Evolutionary conservation across 1,284 basidiomycete genomes (phyloP), one percentile per base, ranked within the genome.

Genomic region (Heterobasidion occidentale): DNA sequence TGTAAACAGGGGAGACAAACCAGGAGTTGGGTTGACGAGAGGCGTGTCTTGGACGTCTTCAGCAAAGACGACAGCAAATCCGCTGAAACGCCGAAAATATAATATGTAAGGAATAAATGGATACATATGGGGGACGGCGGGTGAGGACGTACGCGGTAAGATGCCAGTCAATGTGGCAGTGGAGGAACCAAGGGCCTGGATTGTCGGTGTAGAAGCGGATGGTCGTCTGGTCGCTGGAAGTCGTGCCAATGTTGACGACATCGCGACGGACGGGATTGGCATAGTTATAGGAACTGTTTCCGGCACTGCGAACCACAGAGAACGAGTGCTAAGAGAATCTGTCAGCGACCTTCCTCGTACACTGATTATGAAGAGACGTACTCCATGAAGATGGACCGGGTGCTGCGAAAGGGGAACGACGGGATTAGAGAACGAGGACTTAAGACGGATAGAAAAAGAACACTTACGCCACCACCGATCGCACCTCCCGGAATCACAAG

Each of bases 111-210:
- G 27, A 27, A 27, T 9, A 33, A 35, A 51, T 51, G 27, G 19
- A 19, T 15, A 19, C 20, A 15, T 51, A 14, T 35, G 9, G 9
- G 15, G 7, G 7, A 15, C 3, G 33, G 49, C 27, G 3, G 33
- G 49, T n/a, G 20, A 12, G 35, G 35, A 36, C 49, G 12, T 34
- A 48, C 46, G 46, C 46, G n/a, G 27, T 14, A 12, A 51, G 49
- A 51, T 51, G 49, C 51, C 19, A 53, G 36, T 53, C 19, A 0
- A 44, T 44, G 51, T 51, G 35, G 33, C 50, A 51, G n/a, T 51
- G 50, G 48, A 77, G 59, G 65, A 77, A 71, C 77, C 78, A 77
- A 9, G 77, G 76, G 7, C 77, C 78, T 4, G 74, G 60, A 52
- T 79, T 79, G 55, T 78, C 67, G 3, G 77, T 76, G 12, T 64